These are phyloP conservation scores for Paraphoma chrysanthemicola DNA, from an alignment of 2,329 filamentous ascomycete genomes.

Conservation along the genomic window DNA sequence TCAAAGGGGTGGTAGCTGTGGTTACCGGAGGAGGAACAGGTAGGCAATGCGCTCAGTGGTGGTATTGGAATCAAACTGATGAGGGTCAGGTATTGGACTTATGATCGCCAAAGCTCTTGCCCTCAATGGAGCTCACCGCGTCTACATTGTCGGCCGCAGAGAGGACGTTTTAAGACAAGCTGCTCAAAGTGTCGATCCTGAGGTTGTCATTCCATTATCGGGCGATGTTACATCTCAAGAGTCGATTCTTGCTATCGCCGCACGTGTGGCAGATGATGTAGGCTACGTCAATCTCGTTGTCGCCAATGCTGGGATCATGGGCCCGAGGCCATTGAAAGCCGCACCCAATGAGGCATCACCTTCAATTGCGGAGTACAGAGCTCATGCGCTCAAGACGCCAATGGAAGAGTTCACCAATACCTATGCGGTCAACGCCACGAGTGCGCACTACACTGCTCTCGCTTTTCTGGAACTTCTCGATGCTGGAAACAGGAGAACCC, in stretches of 20 bases:
- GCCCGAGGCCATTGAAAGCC: constrained; percentile 22
- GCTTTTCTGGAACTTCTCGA: constrained; percentile 53
- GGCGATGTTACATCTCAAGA: constrained; percentile 27
- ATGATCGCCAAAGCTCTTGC: constrained; percentile 28
- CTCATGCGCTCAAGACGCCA: constrained; percentile 23
- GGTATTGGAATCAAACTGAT: background rate
- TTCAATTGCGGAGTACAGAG: constrained; percentile 21
- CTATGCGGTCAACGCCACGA: constrained; percentile 51
- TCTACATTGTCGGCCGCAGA: constrained; percentile 30
- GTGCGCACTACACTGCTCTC: constrained; percentile 50
- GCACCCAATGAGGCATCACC: constrained; percentile 11
- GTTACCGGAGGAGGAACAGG: constrained; percentile 31
- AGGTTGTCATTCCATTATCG: constrained; percentile 20
- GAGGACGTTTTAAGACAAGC: constrained; percentile 15
- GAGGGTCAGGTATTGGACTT: constrained; percentile 20
- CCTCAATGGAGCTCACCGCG: constrained; percentile 22
- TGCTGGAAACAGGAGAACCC: constrained; percentile 42
- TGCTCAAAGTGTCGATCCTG: constrained; percentile 14
- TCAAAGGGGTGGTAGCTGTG: constrained; percentile 26
- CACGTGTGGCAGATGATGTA: constrained; percentile 11
- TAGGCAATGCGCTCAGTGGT: background rate
- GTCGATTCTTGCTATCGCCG: constrained; percentile 17
- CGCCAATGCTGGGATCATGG: constrained; percentile 33
- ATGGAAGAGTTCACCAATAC: constrained; percentile 40
- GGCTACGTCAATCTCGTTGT: constrained; percentile 31